phyloP scores from a whole-genome alignment of 2,329 filamentous ascomycete species.

The Xylaria sp. region DNA sequence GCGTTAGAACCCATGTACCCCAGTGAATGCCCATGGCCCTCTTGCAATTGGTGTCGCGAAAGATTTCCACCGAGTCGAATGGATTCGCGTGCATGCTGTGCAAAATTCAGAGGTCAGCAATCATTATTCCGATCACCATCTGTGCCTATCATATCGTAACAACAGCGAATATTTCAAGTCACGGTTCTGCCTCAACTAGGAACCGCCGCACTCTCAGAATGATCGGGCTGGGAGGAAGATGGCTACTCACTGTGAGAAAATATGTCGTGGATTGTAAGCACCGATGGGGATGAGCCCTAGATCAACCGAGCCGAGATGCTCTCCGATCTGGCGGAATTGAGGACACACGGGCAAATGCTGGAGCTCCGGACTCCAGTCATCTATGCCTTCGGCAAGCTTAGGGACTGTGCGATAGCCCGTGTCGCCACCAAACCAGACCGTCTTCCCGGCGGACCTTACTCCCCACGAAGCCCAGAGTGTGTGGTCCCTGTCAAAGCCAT shows the following conservation, averaged over 20 bases:
- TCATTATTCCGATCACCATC: neutral
- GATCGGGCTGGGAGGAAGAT: neutral
- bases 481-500: slow-evolving; percentile 73
- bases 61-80: slow-evolving; percentile 89
- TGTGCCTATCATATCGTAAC: neutral
- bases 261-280: slow-evolving; percentile 77
- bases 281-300: slow-evolving; percentile 94
- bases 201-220: neutral
- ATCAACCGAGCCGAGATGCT: slow-evolving; percentile 85
- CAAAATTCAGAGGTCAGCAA: slow-evolving; percentile 8
- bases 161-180: neutral
- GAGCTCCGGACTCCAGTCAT: slow-evolving; percentile 78
- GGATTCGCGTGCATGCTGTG: slow-evolving; percentile 81
- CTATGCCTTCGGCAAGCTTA: slow-evolving; percentile 65
- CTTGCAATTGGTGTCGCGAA: slow-evolving; percentile 81
- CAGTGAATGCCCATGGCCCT: slow-evolving; percentile 89
- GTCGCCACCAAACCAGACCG: slow-evolving; percentile 90
- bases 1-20: slow-evolving; percentile 89
- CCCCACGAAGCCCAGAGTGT: slow-evolving; percentile 94
- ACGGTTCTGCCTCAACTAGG: neutral
- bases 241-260: slow-evolving; percentile 71
- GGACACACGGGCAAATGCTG: slow-evolving; percentile 78
- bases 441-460: slow-evolving; percentile 75
- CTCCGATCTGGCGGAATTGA: slow-evolving; percentile 86
- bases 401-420: slow-evolving; percentile 89